Base-by-base conservation (phyloP, 345 rosid genomes). In the Kernera saxatilis region DNA sequence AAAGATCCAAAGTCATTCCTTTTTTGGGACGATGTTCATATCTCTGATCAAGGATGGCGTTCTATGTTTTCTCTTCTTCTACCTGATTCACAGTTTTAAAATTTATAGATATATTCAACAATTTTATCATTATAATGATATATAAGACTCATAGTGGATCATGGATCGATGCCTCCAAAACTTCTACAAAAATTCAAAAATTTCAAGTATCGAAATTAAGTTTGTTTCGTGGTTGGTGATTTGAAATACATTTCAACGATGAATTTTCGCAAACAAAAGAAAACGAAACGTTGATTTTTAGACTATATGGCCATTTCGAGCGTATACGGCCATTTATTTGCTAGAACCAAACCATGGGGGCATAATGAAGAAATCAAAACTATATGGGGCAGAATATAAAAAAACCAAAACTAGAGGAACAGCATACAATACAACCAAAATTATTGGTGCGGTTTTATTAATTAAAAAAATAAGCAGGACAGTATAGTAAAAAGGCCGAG, bases 1-100 rank as follows among this genome's bases (percentile, higher is more conserved):
- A 69, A 75, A 19, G 65, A 89, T 39, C 92, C 84, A 19, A 78
- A 69, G 13, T 59, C 81, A 25, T 56, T 77, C 14, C 87, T 89
- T 75, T 89, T 87, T 26, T 89, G 96, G 96, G 96, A 89, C 70
- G 3, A 15, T 0, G 79, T 73, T 22, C 96, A 87, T 50, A 83
- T 89, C 5, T 74, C 84, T 0, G 85, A 89, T 52, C 67, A 70
- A 53, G 92, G 89, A 62, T 89, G 92, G 96, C 76, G 58, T 30
- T 74, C 89, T 5, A 46, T 87, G 0, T 87, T 69, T 50, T 67
- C 73, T 62, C 19, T 76, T 55, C 79, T 76, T 40, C 39, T 62
- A 13, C 70, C 75, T 53, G 22, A 46, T 37, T 37, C 59, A 35
- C 40, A 32, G 5, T 53, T 61, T 29, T 71, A 22, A 61, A 10